Conservation (phyloP, 495 filamentous ascomycete species). For the Pseudoneurospora amorphoporcata region DNA sequence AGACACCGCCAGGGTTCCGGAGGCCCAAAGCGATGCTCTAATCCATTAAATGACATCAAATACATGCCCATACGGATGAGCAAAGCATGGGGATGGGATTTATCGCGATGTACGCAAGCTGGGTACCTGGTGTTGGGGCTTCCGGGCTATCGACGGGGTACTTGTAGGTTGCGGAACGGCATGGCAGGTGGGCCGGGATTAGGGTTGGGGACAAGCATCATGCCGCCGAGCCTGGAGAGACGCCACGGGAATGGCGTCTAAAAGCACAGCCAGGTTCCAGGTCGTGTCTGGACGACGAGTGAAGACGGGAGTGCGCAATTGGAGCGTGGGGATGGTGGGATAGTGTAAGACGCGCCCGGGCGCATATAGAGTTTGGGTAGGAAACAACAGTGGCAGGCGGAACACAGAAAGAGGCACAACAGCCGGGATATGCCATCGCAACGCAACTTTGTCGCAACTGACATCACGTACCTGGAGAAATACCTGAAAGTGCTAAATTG, state of each 20-base stretch:
- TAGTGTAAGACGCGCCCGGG: neutral
- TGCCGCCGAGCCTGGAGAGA: neutral
- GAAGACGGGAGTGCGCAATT: neutral
- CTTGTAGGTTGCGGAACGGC: neutral
- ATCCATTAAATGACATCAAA: neutral
- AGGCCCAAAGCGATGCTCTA: neutral
- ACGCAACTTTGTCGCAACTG: neutral
- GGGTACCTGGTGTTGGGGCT: neutral
- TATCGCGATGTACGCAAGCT: neutral
- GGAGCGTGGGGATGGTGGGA: neutral
- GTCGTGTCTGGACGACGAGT: neutral
- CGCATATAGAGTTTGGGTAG: neutral
- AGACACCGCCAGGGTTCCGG: neutral
- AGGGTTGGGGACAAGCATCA: neutral
- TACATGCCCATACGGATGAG: neutral
- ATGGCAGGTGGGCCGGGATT: neutral
- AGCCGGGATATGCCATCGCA: neutral
- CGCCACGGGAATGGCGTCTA: neutral
- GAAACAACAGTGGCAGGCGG: neutral
- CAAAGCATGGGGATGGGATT: neutral
- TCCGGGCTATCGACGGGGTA: neutral
- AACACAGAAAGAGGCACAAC: neutral
- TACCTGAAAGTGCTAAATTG: neutral
- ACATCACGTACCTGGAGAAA: neutral
- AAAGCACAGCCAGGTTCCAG: neutral